Base-by-base conservation (phyloP, 306 rosid genomes). In the Pyrus betulifolia region DNA sequence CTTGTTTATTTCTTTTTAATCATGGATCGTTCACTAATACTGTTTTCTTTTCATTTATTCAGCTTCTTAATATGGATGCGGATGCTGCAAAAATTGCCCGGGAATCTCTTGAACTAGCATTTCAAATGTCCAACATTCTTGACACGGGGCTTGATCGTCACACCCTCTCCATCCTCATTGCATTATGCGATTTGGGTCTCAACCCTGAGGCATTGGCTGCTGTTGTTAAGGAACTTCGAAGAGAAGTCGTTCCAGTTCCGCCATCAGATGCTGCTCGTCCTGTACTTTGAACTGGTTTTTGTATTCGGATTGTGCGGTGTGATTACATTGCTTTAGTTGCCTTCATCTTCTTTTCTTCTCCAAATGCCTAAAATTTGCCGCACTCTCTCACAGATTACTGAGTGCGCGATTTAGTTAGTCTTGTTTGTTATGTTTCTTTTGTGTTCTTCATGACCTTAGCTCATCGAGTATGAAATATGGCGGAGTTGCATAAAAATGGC, bases 101-200 rank as follows among this genome's bases (percentile, higher is more conserved):
- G 38, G 97, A 92, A 74, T 90, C 97, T 19, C 82, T 92, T 21
- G 96, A 90, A 79, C 83, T 90, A 10, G 93, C 96, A 74, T 92
- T 90, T 70, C 92, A 88, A 35, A 88, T 90, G 86, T 90, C 89
- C 6, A 92, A 88, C 81, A 52, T 92, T 62, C 91, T 90, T 3
- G 90, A 87, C 70, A 84, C 91, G 0, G 90, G 91, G 78, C 87
- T 89, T 59, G 96, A 90, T 40, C 90, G 91, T 55, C 97, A 90
- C 85, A 84, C 96, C 35, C 91, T 92, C 40, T 92, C 96, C 60
- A 84, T 92, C 72, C 96, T 90, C 18, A 86, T 90, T 67, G 93
- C 97, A 3, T 93, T 92, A 4, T 88, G 97, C 72, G 97, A 92
- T 79, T 83, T 92, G 80, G 93, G 91, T 58, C 88, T 88, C 80